Conservation (phyloP, 176 grass and related monocot species). For the Oryza meridionalis region DNA sequence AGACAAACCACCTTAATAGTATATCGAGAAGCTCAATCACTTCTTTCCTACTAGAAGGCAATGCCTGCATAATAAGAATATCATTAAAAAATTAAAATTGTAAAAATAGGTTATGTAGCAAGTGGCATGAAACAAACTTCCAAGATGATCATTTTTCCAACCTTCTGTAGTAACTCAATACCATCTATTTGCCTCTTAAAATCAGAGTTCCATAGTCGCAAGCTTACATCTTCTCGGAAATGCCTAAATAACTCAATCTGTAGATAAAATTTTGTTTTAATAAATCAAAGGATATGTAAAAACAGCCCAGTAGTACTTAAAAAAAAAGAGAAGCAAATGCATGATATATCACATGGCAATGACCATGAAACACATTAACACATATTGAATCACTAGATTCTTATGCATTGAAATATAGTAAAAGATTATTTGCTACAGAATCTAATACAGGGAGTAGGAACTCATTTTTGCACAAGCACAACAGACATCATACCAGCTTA, state of each 20-base stretch:
- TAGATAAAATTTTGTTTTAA: slow-evolving; percentile 18
- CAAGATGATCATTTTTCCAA: slow-evolving; percentile 44
- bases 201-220: slow-evolving; percentile 87
- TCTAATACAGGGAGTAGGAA: slow-evolving; percentile 1
- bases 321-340: background rate
- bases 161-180: slow-evolving; percentile 96
- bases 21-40: slow-evolving; percentile 93
- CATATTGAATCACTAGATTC: background rate
- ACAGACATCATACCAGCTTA: background rate
- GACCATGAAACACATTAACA: background rate
- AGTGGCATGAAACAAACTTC: slow-evolving; percentile 4
- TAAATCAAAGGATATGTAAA: background rate
- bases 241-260: slow-evolving; percentile 94
- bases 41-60: slow-evolving; percentile 79
- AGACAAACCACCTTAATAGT: slow-evolving; percentile 96
- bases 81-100: slow-evolving; percentile 18
- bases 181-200: slow-evolving; percentile 99
- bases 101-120: slow-evolving; percentile 3
- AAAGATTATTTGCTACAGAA: background rate
- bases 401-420: background rate
- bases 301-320: background rate
- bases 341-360: background rate
- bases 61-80: slow-evolving; percentile 53
- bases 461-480: background rate
- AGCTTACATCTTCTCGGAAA: slow-evolving; percentile 93